phyloP scores from a whole-genome alignment of 73 alveolate genomes.

The Urostyla sp. region DNA sequence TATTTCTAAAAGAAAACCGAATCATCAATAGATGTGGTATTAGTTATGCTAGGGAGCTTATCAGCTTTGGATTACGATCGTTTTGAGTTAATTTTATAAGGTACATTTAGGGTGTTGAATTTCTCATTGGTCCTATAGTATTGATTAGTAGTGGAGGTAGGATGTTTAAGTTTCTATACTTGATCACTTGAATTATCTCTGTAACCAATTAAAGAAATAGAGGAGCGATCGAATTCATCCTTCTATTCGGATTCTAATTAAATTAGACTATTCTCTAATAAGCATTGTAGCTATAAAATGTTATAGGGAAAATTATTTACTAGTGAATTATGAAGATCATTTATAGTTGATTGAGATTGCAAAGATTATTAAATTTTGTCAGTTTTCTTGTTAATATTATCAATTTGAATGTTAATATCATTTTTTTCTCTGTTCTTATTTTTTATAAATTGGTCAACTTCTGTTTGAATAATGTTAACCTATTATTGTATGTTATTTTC shows the following conservation, averaged over 20 bases:
- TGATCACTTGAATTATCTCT: constrained; percentile 5
- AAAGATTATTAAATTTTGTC: no score
- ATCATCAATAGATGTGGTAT: no score
- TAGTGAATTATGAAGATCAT: no score
- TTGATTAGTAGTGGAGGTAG: not conserved
- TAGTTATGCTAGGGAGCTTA: not conserved
- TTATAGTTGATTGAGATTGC: no score
- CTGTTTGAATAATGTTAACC: not conserved
- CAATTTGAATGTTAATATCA: constrained; percentile 1
- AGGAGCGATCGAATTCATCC: constrained; percentile 29
- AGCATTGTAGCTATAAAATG: not conserved
- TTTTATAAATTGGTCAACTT: constrained; percentile 25
- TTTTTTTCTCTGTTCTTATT: constrained; percentile 47
- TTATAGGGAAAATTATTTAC: no score
- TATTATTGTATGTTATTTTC: constrained; percentile 10
- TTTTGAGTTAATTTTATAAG: not conserved
- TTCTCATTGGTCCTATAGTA: not conserved
- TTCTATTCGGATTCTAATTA: constrained; percentile 22
- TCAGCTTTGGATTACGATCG: not conserved
- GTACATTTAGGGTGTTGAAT: not conserved
- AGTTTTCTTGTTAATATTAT: not conserved
- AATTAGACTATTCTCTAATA: constrained; percentile 1
- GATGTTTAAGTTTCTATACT: not conserved
- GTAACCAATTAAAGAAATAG: constrained; percentile 29
- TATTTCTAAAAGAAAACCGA: no score